Conservation (phyloP, 345 rosid species). For the Punica granatum region DNA sequence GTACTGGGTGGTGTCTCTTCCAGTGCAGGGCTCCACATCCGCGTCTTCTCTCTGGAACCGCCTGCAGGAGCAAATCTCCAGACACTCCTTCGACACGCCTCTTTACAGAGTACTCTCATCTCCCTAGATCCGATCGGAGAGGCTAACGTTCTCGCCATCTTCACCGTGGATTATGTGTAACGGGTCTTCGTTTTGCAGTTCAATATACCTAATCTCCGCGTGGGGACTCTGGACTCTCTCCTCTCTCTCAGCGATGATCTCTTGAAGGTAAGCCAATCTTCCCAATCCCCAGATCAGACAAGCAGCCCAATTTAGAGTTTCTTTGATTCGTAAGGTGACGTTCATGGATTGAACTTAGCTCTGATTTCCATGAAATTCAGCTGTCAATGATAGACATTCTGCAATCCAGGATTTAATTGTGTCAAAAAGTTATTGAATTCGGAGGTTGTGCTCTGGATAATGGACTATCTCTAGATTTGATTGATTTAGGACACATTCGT, state of each 20-base stretch:
- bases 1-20: constrained; percentile 89
- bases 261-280: constrained; percentile 43
- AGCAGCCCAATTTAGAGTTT: not conserved
- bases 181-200: constrained; percentile 41
- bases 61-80: constrained; percentile 86
- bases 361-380: not conserved
- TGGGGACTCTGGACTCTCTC: constrained; percentile 95
- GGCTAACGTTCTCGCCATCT: not conserved
- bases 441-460: not conserved
- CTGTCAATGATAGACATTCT: not conserved
- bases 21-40: constrained; percentile 73
- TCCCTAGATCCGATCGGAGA: constrained; percentile 8
- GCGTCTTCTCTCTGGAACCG: constrained; percentile 67
- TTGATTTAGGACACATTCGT: not conserved
- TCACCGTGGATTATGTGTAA: not conserved
- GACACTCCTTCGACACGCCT: constrained; percentile 92
- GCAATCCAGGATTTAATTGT: not conserved
- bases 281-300: not conserved
- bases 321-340: not conserved
- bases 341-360: not conserved
- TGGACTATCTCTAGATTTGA: not conserved
- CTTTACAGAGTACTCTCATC: constrained; percentile 64
- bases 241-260: constrained; percentile 96
- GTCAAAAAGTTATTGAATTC: not conserved
- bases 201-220: constrained; percentile 93